A percentile compares a stretch with the other conserved stretches of the same genome.
phyloP scores from a whole-genome alignment of 225 moss, liverwort and hornwort genomes.

The Neckera pumila region DNA sequence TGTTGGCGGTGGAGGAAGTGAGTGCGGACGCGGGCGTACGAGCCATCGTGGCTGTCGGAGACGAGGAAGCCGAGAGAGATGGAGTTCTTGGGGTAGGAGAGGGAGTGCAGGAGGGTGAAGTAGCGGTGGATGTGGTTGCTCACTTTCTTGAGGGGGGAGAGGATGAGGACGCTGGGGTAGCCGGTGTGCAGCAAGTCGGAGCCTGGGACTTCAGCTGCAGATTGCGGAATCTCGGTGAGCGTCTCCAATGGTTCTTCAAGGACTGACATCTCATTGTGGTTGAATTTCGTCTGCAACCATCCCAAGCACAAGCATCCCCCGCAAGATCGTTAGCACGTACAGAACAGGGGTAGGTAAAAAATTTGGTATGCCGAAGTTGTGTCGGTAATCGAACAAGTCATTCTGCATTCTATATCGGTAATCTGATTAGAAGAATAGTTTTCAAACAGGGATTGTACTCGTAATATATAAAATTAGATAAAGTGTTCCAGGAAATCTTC shows the following conservation, averaged over 20 bases:
- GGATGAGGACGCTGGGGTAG: slow-evolving; percentile 3
- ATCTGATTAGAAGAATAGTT: not conserved
- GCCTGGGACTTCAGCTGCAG: not conserved
- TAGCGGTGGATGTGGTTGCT: slow-evolving; percentile 8
- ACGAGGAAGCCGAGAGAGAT: slow-evolving; percentile 22
- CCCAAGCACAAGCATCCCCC: not conserved
- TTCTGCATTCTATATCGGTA: not conserved
- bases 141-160: slow-evolving; percentile 23
- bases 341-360: not conserved
- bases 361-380: not conserved
- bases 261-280: not conserved
- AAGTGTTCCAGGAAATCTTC: not conserved
- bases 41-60: slow-evolving; percentile 18
- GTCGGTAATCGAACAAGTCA: not conserved
- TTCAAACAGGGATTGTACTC: not conserved
- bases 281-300: not conserved
- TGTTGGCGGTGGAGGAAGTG: slow-evolving; percentile 16
- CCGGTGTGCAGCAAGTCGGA: not conserved
- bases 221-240: slow-evolving; percentile 20
- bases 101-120: slow-evolving; percentile 17
- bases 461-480: not conserved
- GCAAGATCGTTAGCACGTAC: not conserved
- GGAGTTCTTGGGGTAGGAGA: slow-evolving; percentile 18
- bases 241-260: not conserved
- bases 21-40: not conserved